Evolutionary conservation across 768 basidiomycete genomes (phyloP).

Genomic region (Trametes maxima): DNA sequence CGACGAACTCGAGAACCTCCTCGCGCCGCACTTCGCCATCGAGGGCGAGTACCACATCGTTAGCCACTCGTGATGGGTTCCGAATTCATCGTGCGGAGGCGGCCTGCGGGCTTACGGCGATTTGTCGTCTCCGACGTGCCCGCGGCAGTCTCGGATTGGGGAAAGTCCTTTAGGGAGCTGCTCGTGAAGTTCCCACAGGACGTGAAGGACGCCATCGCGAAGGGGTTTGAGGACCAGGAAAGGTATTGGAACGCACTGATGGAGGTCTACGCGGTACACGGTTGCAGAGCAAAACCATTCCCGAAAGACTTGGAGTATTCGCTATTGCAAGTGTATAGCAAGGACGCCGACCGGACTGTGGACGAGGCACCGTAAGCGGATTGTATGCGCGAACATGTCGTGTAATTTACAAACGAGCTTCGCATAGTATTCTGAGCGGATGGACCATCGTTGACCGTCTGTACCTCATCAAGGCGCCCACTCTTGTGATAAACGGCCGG

Average conservation of each 20-base stretch:
- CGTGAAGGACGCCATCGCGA: slow-evolving; percentile 41
- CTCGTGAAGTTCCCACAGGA: slow-evolving; percentile 45
- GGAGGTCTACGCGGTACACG: slow-evolving; percentile 44
- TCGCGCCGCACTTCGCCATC: slow-evolving; percentile 43
- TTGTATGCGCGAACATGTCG: slow-evolving; percentile 17
- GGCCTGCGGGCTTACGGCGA: slow-evolving; percentile 47
- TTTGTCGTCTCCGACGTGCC: slow-evolving; percentile 50
- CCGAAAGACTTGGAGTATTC: slow-evolving; percentile 41
- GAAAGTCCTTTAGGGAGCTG: slow-evolving; percentile 42
- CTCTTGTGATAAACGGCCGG: slow-evolving; percentile 34
- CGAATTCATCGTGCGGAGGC: slow-evolving; percentile 44
- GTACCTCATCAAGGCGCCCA: slow-evolving; percentile 31
- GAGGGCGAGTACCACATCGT: slow-evolving; percentile 43
- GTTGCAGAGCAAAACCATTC: slow-evolving; percentile 48
- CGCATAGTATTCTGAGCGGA: slow-evolving; percentile 19
- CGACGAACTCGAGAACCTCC: slow-evolving; percentile 54
- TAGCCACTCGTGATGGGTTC: slow-evolving; percentile 55
- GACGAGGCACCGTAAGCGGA: slow-evolving; percentile 36
- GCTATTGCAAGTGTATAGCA: slow-evolving; percentile 33
- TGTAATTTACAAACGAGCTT: neutral
- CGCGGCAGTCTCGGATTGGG: slow-evolving; percentile 48
- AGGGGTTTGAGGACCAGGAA: slow-evolving; percentile 39
- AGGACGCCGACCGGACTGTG: slow-evolving; percentile 50
- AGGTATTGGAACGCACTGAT: slow-evolving; percentile 46
- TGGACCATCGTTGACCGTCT: slow-evolving; percentile 34